phyloP scores from a whole-genome alignment of 768 basidiomycete genomes.

The Holtermanniella nyarrowii region DNA sequence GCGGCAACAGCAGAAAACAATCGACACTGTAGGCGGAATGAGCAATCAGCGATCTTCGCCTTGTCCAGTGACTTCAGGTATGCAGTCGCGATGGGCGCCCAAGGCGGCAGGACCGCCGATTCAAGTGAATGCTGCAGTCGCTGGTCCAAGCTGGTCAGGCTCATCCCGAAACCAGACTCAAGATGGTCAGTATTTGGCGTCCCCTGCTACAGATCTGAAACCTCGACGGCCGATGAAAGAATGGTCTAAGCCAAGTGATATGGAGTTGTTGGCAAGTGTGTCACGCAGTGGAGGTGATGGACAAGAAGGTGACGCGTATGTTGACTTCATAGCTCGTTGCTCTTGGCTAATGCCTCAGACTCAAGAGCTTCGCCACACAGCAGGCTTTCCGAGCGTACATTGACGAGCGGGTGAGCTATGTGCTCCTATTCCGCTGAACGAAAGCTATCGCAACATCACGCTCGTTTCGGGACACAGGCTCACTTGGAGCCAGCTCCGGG shows the following conservation, averaged over 20 bases:
- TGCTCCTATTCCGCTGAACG: neutral
- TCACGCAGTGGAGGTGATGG: slow-evolving; percentile 37
- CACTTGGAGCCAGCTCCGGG: slow-evolving; percentile 11
- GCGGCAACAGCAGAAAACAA: slow-evolving; percentile 1
- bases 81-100: neutral
- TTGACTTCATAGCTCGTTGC: slow-evolving; percentile 1
- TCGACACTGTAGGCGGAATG: neutral
- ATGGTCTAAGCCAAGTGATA: slow-evolving; percentile 12
- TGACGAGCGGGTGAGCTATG: slow-evolving; percentile 25
- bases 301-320: slow-evolving; percentile 38
- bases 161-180: slow-evolving; percentile 2
- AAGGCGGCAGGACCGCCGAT: neutral
- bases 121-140: neutral
- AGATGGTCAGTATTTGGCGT: slow-evolving; percentile 9
- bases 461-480: slow-evolving; percentile 9
- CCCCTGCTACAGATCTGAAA: slow-evolving; percentile 12
- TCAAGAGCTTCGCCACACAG: slow-evolving; percentile 32
- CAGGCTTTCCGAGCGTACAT: slow-evolving; percentile 32
- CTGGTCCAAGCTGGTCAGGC: neutral
- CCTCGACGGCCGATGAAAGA: neutral
- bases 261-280: slow-evolving; percentile 36
- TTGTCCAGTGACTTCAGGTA: neutral
- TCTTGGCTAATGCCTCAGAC: slow-evolving; percentile 8
- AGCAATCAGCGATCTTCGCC: neutral
- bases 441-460: slow-evolving; percentile 30